Evolutionary conservation across 2,329 filamentous ascomycete species (phyloP).

Genomic region (Ophiostoma australiae): DNA sequence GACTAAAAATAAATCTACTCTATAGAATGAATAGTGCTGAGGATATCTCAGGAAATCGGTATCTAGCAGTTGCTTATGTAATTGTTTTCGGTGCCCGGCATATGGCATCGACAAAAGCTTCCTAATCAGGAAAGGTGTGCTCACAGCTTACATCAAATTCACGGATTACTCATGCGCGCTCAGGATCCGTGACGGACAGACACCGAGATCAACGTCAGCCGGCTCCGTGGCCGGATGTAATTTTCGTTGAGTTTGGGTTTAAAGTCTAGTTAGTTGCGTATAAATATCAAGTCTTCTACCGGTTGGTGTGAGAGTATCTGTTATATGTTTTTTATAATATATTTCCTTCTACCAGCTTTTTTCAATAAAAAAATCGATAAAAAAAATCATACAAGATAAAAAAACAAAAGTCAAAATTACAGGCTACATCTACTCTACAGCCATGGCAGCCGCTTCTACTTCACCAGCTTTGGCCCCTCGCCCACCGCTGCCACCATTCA

Average conservation of each 20-base stretch:
- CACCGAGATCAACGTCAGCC: constrained; percentile 3
- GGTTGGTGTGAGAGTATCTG: background rate
- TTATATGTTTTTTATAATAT: background rate
- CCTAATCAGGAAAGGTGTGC: constrained; percentile 13
- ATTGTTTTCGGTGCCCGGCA: background rate
- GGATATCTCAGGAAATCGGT: background rate
- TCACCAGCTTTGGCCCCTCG: constrained; percentile 26
- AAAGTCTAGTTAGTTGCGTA: background rate
- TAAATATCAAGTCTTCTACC: background rate
- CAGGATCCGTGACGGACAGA: background rate
- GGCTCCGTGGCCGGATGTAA: background rate
- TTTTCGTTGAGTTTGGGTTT: background rate
- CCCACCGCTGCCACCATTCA: constrained; percentile 66
- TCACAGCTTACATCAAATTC: background rate
- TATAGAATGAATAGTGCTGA: no score
- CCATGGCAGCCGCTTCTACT: constrained; percentile 1
- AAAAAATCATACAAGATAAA: no score
- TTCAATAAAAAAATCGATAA: background rate
- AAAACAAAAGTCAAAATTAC: background rate
- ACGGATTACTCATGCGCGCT: background rate
- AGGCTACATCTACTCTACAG: background rate
- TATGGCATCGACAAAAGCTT: constrained; percentile 5
- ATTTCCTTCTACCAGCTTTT: background rate
- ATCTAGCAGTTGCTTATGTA: background rate
- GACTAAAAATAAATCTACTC: no score